phyloP scores from a whole-genome alignment of 441 rosid species.

The Omphalea diandra region DNA sequence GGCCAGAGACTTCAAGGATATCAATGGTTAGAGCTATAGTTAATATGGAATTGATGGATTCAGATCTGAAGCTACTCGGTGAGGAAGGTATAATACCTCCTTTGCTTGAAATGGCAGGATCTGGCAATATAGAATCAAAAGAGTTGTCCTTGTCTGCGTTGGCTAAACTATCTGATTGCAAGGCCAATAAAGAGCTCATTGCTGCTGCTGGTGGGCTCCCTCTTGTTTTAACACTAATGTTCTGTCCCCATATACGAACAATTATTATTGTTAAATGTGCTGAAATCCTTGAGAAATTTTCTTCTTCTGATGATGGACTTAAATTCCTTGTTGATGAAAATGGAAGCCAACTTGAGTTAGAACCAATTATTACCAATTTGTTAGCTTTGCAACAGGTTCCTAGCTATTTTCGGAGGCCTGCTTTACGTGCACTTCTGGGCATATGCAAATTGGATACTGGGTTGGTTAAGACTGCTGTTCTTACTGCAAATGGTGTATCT shows the following conservation, averaged over 20 bases:
- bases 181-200: slow-evolving; percentile 47
- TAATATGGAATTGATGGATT: slow-evolving; percentile 53
- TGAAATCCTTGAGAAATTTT: slow-evolving; percentile 48
- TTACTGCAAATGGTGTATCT: slow-evolving; percentile 43
- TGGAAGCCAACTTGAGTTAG: slow-evolving; percentile 44
- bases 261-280: slow-evolving; percentile 44
- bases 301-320: slow-evolving; percentile 45
- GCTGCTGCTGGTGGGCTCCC: slow-evolving; percentile 59
- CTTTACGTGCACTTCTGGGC: slow-evolving; percentile 48
- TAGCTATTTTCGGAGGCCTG: slow-evolving; percentile 41
- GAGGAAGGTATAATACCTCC: slow-evolving; percentile 56
- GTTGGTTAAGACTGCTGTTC: slow-evolving; percentile 60
- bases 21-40: slow-evolving; percentile 46
- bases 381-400: slow-evolving; percentile 42
- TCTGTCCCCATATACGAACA: slow-evolving; percentile 33
- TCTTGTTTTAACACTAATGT: slow-evolving; percentile 37
- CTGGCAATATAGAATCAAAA: slow-evolving; percentile 44
- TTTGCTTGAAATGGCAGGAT: slow-evolving; percentile 48
- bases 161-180: slow-evolving; percentile 42
- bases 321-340: slow-evolving; percentile 50
- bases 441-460: slow-evolving; percentile 48
- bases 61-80: slow-evolving; percentile 50
- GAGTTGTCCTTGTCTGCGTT: slow-evolving; percentile 49
- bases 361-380: slow-evolving; percentile 42
- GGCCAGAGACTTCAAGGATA: slow-evolving; percentile 46